Base-by-base conservation (phyloP, 495 filamentous ascomycete species). In the Hypoxylon crocopeplum region DNA sequence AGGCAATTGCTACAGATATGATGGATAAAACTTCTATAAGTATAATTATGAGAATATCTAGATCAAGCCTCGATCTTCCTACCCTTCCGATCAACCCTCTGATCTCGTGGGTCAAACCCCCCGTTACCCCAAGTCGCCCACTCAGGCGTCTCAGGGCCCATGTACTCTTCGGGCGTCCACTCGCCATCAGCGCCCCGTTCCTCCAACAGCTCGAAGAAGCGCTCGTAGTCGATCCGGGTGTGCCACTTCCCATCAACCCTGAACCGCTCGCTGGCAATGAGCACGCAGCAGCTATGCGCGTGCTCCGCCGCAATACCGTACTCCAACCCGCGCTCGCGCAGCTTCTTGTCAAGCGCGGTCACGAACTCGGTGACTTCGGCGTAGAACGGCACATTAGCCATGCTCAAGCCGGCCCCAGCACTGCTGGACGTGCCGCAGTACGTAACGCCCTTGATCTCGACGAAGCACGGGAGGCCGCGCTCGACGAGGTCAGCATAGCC, bases 241-340 rank as follows among this genome's bases (percentile, higher is more conserved):
- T 93, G 90, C 93, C 93, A 98, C 72, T 84, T 89, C 0, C 85
- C 88, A 42, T 90, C 79, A 24, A 78, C 75, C 17, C 76, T 65
- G 74, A 97, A 98, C 7, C 90, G 73, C 38, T 86, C 82, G 56
- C 87, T 88, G 1, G 91, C 93, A 30, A 98, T 79, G 29, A 98
- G 77, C 11, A 92, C 85, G 66, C 93, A 98, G 75, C 93, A 98
- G 65, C 89, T 93, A 52, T 98, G 93, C 10, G 88, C 88, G 69
- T 98, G 93, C 75, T 98, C 93, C 4, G 93, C 93, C 1, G 90
- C 93, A 60, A 98, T 92, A 0, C 93, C 93, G 56, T 98, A 97
- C 1, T 79, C 76, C 34, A 97, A 69, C 0, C 90, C 90, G 10
- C 91, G 76, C 45, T 79, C 79, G 16, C 73, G 69, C 12, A 97